Evolutionary conservation across 2,329 filamentous ascomycete species (phyloP).

Genomic region (Didymella pinodella): DNA sequence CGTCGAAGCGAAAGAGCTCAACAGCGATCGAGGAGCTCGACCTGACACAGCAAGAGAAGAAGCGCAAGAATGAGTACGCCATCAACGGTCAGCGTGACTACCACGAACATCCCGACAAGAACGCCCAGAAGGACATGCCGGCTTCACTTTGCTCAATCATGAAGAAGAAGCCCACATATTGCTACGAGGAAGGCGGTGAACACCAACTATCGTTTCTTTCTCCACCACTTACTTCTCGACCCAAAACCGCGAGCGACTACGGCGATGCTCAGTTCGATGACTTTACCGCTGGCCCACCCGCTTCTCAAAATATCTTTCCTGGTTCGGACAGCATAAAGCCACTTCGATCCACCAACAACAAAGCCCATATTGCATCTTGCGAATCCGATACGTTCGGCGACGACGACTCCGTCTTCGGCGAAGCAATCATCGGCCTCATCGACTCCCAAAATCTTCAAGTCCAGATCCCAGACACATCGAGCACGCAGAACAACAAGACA

Average conservation of each 20-base stretch:
- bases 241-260: conserved; percentile 40
- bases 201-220: conserved; percentile 37
- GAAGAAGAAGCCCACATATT: conserved; percentile 41
- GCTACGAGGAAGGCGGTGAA: conserved; percentile 34
- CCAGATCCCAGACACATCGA: neutral
- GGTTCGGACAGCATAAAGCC: neutral
- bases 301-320: neutral
- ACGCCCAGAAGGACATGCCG: conserved; percentile 31
- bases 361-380: conserved; percentile 1
- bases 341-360: neutral
- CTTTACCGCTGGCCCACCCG: neutral
- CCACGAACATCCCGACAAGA: conserved; percentile 37
- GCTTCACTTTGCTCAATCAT: conserved; percentile 34
- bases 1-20: conserved; percentile 38
- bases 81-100: conserved; percentile 30
- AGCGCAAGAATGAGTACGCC: conserved; percentile 29
- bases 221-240: neutral
- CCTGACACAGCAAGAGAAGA: conserved; percentile 45
- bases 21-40: conserved; percentile 41
- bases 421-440: conserved; percentile 43
- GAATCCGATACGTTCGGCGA: conserved; percentile 39
- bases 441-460: conserved; percentile 38
- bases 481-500: conserved; percentile 1
- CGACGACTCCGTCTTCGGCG: conserved; percentile 41
- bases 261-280: conserved; percentile 34